These are phyloP conservation scores for Capniomyces stellatus DNA, from an alignment of 371 early-diverging fungal genomes.

Conservation along the genomic window DNA sequence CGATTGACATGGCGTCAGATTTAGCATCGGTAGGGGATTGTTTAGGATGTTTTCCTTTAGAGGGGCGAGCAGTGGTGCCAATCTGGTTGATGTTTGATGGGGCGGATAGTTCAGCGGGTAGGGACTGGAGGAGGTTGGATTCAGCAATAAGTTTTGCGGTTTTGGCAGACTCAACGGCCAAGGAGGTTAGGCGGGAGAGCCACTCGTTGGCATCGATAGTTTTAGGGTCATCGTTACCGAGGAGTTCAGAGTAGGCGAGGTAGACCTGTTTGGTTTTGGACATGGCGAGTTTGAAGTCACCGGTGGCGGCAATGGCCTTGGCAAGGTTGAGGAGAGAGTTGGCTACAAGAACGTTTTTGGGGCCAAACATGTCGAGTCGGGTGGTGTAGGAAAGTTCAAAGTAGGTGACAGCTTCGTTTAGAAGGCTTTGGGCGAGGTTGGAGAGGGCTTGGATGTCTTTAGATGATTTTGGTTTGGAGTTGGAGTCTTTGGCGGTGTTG, in stretches of 20 bases:
- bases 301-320: constrained; percentile 48
- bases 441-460: constrained; percentile 33
- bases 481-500: neutral
- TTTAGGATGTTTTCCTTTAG: constrained; percentile 23
- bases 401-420: constrained; percentile 41
- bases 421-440: constrained; percentile 37
- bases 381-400: constrained; percentile 52
- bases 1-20: neutral
- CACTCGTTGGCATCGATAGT: constrained; percentile 54
- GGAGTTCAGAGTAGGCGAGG: constrained; percentile 36
- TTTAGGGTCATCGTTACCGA: constrained; percentile 52
- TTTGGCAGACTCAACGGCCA: constrained; percentile 32
- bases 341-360: constrained; percentile 52
- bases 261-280: constrained; percentile 54
- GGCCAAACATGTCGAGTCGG: constrained; percentile 49
- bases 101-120: neutral
- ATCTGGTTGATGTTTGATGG: constrained; percentile 2
- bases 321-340: constrained; percentile 52
- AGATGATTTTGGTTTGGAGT: constrained; percentile 17
- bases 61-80: constrained; percentile 41
- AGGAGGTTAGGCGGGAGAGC: constrained; percentile 45
- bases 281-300: constrained; percentile 61
- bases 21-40: neutral
- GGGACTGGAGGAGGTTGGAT: neutral
- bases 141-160: constrained; percentile 6